Base-by-base conservation (phyloP, 257 asterid species). In the Euphrasia confusa region DNA sequence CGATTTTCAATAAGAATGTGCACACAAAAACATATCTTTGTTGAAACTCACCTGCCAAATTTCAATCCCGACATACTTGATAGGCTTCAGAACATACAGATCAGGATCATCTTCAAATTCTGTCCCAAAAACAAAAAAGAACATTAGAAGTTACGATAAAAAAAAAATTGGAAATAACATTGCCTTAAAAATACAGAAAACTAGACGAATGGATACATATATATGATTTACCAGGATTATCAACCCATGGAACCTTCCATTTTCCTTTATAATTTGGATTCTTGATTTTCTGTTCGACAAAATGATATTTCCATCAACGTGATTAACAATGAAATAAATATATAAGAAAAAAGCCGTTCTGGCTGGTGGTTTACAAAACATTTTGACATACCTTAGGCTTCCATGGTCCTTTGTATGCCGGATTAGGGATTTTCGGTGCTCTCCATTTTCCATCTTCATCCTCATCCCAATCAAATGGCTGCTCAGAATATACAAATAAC, bases 381-480 rank as follows among this genome's bases (percentile, higher is more conserved):
- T 49, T 35, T 53, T 14, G 52, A 2, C 69, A 55, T 66, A 85
- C 94, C 91, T 85, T 90, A 21, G 69, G 74, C 71, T 72, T 85
- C 96, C 95, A 85, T 33, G 95, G 89, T 58, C 96, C 96, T 68
- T 73, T 85, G 72, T 74, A 88, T 24, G 83, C 89, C 18, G 96
- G 96, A 70, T 88, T 88, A 33, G 95, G 96, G 68, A 84, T 71
- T 77, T 73, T 90, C 44, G 88, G 76, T 7, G 96, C 78, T 66
- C 70, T 87, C 97, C 97, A 90, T 65, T 80, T 69, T 60, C 97
- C 97, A 79, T 87, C 97, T 61, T 90, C 95, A 7, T 90, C 96
- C 75, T 90, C 97, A 70, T 90, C 97, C 97, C 97, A 90, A 67
- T 90, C 80, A 74, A 71, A 83, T 48, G 96, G 97, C 97, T 90